Conservation (phyloP, 805 yeast species). For the Metschnikowia continentalis region DNA sequence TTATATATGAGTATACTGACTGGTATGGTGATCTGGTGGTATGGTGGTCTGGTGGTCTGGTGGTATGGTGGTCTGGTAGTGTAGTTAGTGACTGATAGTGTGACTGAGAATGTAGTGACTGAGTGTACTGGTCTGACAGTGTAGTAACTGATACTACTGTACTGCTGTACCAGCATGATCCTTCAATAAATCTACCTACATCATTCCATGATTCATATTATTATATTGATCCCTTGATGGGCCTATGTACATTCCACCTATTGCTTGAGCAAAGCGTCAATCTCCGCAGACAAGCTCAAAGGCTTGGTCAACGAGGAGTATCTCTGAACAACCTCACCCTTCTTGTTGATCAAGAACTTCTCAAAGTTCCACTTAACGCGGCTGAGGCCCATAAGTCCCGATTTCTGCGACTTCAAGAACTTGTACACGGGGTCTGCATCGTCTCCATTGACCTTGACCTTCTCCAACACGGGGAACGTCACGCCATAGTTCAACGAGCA, state of each 20-base stretch:
- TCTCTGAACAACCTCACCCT: constrained; percentile 45
- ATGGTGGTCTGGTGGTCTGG: too few species aligned
- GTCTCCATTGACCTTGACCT: constrained; percentile 85
- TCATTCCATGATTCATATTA: too few species aligned
- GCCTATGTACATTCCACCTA: background rate
- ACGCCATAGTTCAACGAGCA: constrained; percentile 86
- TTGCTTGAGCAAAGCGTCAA: constrained; percentile 19
- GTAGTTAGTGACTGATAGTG: too few species aligned
- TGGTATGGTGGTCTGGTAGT: too few species aligned
- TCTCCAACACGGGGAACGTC: constrained; percentile 80
- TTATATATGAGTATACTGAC: too few species aligned
- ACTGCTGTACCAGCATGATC: too few species aligned
- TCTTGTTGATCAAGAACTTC: constrained; percentile 38
- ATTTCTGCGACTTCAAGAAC: constrained; percentile 60
- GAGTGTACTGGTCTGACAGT: too few species aligned
- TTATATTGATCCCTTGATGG: too few species aligned
- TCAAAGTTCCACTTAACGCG: constrained; percentile 46
- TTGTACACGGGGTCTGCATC: constrained; percentile 76
- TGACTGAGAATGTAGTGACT: too few species aligned
- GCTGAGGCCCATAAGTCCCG: constrained; percentile 43
- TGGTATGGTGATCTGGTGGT: too few species aligned
- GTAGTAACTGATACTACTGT: too few species aligned
- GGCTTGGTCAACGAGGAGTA: constrained; percentile 63
- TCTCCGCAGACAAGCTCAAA: constrained; percentile 19
- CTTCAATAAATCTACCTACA: too few species aligned